phyloP scores from a whole-genome alignment of 345 rosid species.

The Populus ilicifolia region DNA sequence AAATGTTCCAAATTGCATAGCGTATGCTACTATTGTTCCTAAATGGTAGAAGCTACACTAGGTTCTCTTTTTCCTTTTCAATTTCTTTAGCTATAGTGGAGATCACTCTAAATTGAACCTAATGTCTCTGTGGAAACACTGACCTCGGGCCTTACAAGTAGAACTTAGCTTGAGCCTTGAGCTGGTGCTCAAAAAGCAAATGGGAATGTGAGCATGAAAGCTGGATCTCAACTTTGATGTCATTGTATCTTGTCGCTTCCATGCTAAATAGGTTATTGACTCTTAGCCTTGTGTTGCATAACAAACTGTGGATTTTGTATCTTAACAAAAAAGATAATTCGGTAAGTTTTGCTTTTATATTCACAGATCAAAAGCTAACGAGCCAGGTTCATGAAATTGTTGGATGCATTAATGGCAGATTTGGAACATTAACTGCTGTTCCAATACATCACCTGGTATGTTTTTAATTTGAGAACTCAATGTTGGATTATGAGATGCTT shows the following conservation, averaged over 20 bases:
- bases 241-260: background rate
- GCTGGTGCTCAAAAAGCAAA: background rate
- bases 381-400: constrained; percentile 99
- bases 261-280: background rate
- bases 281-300: background rate
- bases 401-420: constrained; percentile 98
- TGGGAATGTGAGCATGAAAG: background rate
- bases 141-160: background rate
- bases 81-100: background rate
- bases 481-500: background rate
- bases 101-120: background rate
- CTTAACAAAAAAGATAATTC: background rate
- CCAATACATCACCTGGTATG: constrained; percentile 96
- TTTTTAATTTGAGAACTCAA: constrained; percentile 18
- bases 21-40: background rate
- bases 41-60: background rate
- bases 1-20: background rate
- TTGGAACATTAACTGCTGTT: constrained; percentile 89
- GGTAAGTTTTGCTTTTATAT: background rate
- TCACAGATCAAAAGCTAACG: constrained; percentile 92
- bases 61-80: background rate
- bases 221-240: background rate
- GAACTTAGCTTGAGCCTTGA: background rate
- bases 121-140: background rate
- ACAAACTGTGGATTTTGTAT: background rate